These are phyloP conservation scores for Recurvomyces mirabilis DNA, from an alignment of 495 filamentous ascomycete genomes.

Conservation along the genomic window DNA sequence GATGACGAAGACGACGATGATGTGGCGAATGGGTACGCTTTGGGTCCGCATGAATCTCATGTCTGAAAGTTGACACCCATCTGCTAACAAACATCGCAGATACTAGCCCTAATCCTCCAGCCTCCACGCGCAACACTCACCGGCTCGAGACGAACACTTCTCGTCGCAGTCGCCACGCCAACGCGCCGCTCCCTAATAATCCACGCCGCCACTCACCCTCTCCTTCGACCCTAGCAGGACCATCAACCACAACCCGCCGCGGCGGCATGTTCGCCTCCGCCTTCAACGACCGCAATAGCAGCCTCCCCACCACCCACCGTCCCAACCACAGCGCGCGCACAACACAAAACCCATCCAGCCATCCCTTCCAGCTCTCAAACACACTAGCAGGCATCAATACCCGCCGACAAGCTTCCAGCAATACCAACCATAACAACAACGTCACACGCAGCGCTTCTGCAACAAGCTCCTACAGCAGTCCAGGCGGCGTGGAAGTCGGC, in stretches of 20 bases:
- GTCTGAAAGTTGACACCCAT: no score
- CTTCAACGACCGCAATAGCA: no score
- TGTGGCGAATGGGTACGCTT: background rate
- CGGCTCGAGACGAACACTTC: background rate
- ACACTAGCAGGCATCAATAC: constrained; percentile 15
- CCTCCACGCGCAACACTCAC: background rate
- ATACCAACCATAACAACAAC: background rate
- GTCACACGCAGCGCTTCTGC: background rate
- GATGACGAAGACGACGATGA: no score
- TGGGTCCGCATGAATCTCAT: constrained; percentile 6
- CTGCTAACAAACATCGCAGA: constrained; percentile 2
- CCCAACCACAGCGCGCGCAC: no score
- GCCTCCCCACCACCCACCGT: background rate
- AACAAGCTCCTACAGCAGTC: no score
- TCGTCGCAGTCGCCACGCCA: background rate
- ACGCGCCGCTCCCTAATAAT: background rate
- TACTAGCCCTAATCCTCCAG: background rate
- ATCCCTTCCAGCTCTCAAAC: constrained; percentile 18
- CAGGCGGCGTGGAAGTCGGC: no score
- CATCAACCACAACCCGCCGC: no score
- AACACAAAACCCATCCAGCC: no score
- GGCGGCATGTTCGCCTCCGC: no score
- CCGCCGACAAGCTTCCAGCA: background rate
- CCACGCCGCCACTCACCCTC: no score
- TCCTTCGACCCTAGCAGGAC: no score